Conservation (phyloP, 345 rosid species). For the Geranium brycei region DNA sequence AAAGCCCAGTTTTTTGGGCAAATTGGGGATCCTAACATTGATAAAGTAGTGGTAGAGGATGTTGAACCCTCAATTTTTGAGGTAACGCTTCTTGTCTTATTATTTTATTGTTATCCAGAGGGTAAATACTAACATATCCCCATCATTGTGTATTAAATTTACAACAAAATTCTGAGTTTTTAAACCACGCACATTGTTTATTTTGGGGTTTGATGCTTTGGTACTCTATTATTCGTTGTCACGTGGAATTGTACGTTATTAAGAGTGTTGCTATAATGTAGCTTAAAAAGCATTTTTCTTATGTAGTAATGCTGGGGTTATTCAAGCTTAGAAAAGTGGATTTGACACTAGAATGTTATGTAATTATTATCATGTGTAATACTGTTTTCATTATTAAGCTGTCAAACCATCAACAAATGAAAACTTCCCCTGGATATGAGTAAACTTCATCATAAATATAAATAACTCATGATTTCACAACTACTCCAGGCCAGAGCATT, state of each 20-base stretch:
- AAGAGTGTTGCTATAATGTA: not conserved
- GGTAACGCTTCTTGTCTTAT: slow-evolving; percentile 25
- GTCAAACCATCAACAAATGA: too few species aligned
- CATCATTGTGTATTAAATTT: not conserved
- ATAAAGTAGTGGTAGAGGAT: slow-evolving; percentile 47
- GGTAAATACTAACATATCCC: not conserved
- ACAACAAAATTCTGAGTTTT: not conserved
- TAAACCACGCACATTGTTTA: not conserved
- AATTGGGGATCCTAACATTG: slow-evolving; percentile 52
- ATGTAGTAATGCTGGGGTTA: not conserved
- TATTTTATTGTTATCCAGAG: slow-evolving; percentile 2
- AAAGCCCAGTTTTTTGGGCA: slow-evolving; percentile 89
- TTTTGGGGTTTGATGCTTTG: not conserved
- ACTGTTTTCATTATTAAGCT: not conserved
- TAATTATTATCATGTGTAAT: not conserved
- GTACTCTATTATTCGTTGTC: not conserved
- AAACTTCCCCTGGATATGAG: not conserved
- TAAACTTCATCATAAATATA: not conserved
- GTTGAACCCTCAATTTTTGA: slow-evolving; percentile 75
- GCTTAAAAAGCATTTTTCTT: not conserved
- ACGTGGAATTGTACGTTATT: not conserved
- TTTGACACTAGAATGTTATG: not conserved
- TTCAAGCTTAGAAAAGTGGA: not conserved
- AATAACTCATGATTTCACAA: too few species aligned
- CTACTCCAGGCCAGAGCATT: too few species aligned